Percentiles rank a stretch among this genome's conserved stretches.
phyloP scores from a whole-genome alignment of 2,329 filamentous ascomycete genomes.

The Colletotrichum costaricense region DNA sequence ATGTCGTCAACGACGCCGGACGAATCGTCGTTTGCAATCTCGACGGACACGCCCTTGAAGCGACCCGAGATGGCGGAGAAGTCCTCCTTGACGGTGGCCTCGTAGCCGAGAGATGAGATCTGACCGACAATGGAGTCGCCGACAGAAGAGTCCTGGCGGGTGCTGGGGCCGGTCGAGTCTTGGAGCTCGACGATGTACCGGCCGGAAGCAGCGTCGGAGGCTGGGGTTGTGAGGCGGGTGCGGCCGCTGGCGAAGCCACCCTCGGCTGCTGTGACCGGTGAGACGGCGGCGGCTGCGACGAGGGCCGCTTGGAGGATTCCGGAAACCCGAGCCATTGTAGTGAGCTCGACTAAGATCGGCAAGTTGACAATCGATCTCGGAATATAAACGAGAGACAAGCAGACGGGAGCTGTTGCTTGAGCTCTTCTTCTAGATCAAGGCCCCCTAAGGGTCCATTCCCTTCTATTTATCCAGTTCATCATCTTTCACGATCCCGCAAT shows the following conservation, averaged over 20 bases:
- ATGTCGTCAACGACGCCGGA: constrained; percentile 29
- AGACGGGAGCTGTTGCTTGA: background rate
- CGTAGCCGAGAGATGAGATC: constrained; percentile 27
- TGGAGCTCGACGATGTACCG: constrained; percentile 31
- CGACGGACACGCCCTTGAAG: constrained; percentile 29
- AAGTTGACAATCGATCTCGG: background rate
- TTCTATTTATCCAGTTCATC: background rate
- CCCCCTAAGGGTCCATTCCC: background rate
- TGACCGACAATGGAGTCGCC: constrained; percentile 17
- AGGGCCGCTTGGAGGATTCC: background rate
- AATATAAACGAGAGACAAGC: background rate
- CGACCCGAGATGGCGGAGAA: constrained; percentile 24
- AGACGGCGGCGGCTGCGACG: background rate
- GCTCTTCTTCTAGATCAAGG: background rate
- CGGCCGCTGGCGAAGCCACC: constrained; percentile 16
- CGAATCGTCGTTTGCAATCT: constrained; percentile 20
- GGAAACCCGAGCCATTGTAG: background rate
- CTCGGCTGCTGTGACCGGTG: background rate
- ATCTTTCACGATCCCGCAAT: background rate
- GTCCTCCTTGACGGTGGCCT: constrained; percentile 28
- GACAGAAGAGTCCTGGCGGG: constrained; percentile 20
- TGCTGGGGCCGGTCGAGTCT: background rate
- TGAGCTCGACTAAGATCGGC: background rate
- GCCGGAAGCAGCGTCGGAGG: constrained; percentile 4
- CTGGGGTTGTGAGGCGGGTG: constrained; percentile 1